Evolutionary conservation across 2,329 filamentous ascomycete species (phyloP), one percentile per base, ranked within the genome.

Genomic region (Karstenula rhodostoma): DNA sequence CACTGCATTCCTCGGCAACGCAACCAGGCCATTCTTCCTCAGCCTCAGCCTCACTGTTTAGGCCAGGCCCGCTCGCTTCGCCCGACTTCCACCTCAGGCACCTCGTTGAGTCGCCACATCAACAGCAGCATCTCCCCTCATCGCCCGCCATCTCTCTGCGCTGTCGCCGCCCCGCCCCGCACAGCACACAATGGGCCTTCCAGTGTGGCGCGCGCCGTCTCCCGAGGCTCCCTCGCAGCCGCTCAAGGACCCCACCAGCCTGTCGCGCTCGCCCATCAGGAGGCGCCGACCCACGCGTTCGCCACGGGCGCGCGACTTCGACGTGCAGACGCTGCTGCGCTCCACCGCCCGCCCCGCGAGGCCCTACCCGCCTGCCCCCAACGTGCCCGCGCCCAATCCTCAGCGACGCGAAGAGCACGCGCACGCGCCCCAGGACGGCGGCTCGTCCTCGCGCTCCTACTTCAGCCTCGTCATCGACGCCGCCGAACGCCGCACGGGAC

Each of bases 151-250:
- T 42, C 63, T 51, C 50, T 44, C 61, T 64, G 63, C 60, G 55
- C 37, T 59, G 50, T 52, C 51, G 29, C 29, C 12, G 29, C 62
- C 61, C 58, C 59, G 63, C 65, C 67, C 66, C 59, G 53, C n/a
- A n/a, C n/a, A n/a, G n/a, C 62, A 50, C 69, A 62, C 42, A 57
- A 85, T 84, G 82, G 83, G 83, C 68, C 79, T 84, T 69, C 83
- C 81, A 63, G 82, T 88, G 77, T 88, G 82, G 80, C 81, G 81
- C 73, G 83, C 85, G 71, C 84, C 84, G 54, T 79, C 81, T 43
- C 79, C 81, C 50, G 77, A 81, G 60, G 78, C 80, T 58, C 73
- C 76, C 25, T 81, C 79, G 56, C 76, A 79, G 59, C 73, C 79
- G 56, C 72, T 79, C 63, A 87, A 86, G 73, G 86, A 88, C 69